These are phyloP conservation scores for Eucalyptus regnans DNA, from an alignment of 345 rosid species.

Conservation along the genomic window DNA sequence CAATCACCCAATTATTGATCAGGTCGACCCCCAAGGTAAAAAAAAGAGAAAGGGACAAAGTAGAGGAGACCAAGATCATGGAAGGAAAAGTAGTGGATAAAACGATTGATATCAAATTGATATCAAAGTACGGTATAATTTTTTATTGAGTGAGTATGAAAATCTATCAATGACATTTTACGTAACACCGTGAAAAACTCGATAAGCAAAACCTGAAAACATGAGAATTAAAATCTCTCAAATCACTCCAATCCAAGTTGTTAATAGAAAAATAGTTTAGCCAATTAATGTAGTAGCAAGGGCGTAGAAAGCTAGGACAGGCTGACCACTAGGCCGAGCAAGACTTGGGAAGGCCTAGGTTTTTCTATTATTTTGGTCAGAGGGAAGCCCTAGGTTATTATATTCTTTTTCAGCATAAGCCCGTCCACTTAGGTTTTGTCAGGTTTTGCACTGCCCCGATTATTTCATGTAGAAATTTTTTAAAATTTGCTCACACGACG, in stretches of 20 bases:
- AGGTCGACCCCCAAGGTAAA: background rate
- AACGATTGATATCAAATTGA: background rate
- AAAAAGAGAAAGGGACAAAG: background rate
- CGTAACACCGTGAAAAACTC: background rate
- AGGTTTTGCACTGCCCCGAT: background rate
- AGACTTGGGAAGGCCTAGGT: background rate
- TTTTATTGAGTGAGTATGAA: background rate
- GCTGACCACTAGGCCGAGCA: background rate
- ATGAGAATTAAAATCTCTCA: background rate
- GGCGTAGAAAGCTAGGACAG: background rate
- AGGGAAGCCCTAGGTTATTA: background rate
- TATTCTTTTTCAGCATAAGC: background rate
- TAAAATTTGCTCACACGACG: background rate
- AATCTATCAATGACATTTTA: background rate
- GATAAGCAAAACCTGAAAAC: background rate
- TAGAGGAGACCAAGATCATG: background rate
- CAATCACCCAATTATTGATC: background rate
- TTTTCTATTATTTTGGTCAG: no score
- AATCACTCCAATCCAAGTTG: background rate
- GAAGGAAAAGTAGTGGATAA: background rate
- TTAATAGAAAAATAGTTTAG: background rate
- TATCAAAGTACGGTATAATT: background rate
- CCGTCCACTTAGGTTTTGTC: background rate
- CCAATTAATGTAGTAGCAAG: background rate
- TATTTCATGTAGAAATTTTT: background rate